Percentiles rank a stretch among this genome's conserved stretches.
phyloP scores from a whole-genome alignment of 495 filamentous ascomycete species.

The Aspergillus biplanus region DNA sequence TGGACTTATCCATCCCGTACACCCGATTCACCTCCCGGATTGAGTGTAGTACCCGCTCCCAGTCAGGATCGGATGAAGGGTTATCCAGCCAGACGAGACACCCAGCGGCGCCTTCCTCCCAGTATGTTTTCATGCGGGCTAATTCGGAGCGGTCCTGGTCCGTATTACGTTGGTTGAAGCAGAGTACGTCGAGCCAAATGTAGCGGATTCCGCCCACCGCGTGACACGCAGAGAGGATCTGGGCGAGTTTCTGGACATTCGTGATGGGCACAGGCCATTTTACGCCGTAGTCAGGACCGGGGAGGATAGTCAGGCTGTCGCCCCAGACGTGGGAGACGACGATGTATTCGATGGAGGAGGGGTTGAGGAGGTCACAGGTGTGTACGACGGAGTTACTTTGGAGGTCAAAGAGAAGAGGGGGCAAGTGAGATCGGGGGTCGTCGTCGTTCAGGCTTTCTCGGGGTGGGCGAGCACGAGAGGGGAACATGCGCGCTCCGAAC shows the following conservation, averaged over 20 bases:
- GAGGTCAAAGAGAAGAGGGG: not conserved
- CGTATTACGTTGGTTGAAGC: not conserved
- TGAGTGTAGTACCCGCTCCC: not conserved
- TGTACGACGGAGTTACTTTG: not conserved
- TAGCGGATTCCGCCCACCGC: slow-evolving; percentile 3
- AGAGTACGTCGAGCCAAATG: slow-evolving; percentile 10
- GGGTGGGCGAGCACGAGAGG: not conserved
- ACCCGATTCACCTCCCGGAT: not conserved
- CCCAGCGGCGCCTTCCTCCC: not conserved
- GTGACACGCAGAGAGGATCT: slow-evolving; percentile 2
- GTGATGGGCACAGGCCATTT: not conserved
- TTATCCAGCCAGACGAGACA: slow-evolving; percentile 10
- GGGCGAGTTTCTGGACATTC: not conserved
- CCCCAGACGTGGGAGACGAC: slow-evolving; percentile 1
- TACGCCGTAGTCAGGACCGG: not conserved
- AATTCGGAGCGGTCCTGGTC: not conserved
- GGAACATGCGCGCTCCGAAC: not conserved
- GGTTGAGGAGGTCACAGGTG: not conserved
- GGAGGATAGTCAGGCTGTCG: not conserved
- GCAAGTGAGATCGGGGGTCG: not conserved
- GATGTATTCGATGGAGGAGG: not conserved
- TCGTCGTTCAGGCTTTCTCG: not conserved
- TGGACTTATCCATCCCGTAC: not conserved
- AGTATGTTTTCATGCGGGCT: slow-evolving; percentile 4
- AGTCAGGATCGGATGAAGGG: not conserved